Evolutionary conservation across 1,139 yeast species (phyloP).

Genomic region (Debaryomyces nepalensis): DNA sequence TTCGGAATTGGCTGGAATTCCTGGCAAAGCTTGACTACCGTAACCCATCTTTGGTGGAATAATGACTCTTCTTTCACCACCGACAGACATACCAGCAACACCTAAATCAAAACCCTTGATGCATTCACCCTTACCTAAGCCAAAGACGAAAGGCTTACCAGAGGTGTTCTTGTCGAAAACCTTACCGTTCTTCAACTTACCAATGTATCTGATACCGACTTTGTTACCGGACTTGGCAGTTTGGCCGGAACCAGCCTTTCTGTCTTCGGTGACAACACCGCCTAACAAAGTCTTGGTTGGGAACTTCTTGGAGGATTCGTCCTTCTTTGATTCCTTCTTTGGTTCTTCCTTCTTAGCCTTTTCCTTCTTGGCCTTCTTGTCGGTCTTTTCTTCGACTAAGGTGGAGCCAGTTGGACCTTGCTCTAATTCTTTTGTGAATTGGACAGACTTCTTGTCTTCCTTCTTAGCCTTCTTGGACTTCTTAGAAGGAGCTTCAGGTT

Average conservation of each 20-base stretch:
- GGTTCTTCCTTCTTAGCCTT: constrained; percentile 24
- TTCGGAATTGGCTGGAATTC: constrained; percentile 96
- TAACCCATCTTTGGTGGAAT: constrained; percentile 97
- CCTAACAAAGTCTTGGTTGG: constrained; percentile 85
- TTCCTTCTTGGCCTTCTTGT: constrained; percentile 27
- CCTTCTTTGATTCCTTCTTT: constrained; percentile 27
- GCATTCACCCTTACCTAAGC: constrained; percentile 96
- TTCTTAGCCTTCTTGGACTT: constrained; percentile 52
- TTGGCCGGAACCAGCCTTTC: constrained; percentile 86
- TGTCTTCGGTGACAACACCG: constrained; percentile 92
- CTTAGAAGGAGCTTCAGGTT: constrained; percentile 31
- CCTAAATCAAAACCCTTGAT: constrained; percentile 99
- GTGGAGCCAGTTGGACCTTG: constrained; percentile 83
- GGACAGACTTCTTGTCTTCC: constrained; percentile 69
- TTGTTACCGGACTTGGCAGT: constrained; percentile 86
- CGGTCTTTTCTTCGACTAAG: constrained; percentile 36
- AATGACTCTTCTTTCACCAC: constrained; percentile 97
- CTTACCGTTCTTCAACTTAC: constrained; percentile 94
- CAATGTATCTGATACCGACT: constrained; percentile 97
- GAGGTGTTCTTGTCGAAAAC: constrained; percentile 96
- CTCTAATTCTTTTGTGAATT: constrained; percentile 87
- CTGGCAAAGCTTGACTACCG: constrained; percentile 93
- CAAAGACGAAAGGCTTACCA: constrained; percentile 93
- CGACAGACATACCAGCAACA: constrained; percentile 97
- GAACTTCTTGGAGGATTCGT: constrained; percentile 43